Evolutionary conservation across 2,329 filamentous ascomycete genomes (phyloP).

Genomic region (Scleromitrula shiraiana): DNA sequence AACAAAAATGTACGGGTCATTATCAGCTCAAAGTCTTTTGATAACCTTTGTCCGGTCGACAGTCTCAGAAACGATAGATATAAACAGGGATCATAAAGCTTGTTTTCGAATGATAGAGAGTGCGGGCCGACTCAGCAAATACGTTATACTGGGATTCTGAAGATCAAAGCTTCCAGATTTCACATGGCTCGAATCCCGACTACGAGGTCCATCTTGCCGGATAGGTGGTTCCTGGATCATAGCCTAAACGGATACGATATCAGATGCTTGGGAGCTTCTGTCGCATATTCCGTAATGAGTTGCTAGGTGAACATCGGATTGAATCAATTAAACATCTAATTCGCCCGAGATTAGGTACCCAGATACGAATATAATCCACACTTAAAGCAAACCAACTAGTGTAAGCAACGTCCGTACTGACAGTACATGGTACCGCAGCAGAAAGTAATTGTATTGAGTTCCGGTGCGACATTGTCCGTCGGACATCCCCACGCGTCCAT

Average conservation of each 20-base stretch:
- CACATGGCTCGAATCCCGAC: slow-evolving; percentile 3
- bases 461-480: slow-evolving; percentile 11
- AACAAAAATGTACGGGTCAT: slow-evolving; percentile 3
- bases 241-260: slow-evolving; percentile 9
- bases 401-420: slow-evolving; percentile 11
- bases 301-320: slow-evolving; percentile 3
- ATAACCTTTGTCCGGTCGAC: slow-evolving; percentile 10
- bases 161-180: slow-evolving; percentile 1
- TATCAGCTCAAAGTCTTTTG: slow-evolving; percentile 7
- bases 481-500: slow-evolving; percentile 10
- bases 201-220: slow-evolving; percentile 2
- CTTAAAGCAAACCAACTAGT: slow-evolving; percentile 1
- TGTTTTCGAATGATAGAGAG: slow-evolving; percentile 5
- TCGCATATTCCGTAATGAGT: slow-evolving; percentile 1
- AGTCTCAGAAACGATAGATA: slow-evolving; percentile 5
- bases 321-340: slow-evolving; percentile 1
- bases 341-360: slow-evolving; percentile 11
- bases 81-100: slow-evolving; percentile 8
- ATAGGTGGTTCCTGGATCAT: neutral
- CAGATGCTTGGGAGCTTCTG: neutral
- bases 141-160: neutral
- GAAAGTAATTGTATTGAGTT: slow-evolving; percentile 6
- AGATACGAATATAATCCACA: slow-evolving; percentile 7
- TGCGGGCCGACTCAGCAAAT: slow-evolving; percentile 2
- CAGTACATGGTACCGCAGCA: slow-evolving; percentile 7